Percentiles rank a stretch among this genome's conserved stretches.
Evolutionary conservation across 306 rosid genomes (phyloP).

Genomic region (Vigna trinervia): DNA sequence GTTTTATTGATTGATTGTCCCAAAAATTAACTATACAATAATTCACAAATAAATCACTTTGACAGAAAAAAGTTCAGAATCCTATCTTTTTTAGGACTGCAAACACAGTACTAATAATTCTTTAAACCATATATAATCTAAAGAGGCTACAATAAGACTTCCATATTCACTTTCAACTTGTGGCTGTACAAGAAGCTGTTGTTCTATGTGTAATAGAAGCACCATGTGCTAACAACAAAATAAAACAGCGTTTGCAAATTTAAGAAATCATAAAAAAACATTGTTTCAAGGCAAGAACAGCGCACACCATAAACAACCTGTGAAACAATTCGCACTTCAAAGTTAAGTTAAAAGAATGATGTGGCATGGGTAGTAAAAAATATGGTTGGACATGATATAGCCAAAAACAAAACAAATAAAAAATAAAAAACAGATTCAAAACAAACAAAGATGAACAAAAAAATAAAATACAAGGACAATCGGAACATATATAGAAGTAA

Average conservation of each 20-base stretch:
- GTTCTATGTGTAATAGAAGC: neutral
- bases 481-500: neutral
- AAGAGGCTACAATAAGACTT: neutral
- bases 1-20: neutral
- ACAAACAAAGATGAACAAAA: neutral
- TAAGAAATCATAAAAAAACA: neutral
- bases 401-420: neutral
- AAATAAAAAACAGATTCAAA: neutral
- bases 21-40: neutral
- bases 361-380: neutral
- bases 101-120: neutral
- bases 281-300: neutral
- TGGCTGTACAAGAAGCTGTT: neutral
- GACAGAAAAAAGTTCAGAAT: neutral
- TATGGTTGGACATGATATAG: neutral
- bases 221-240: neutral
- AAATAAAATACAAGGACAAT: neutral
- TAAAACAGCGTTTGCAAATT: neutral
- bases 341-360: neutral
- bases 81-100: neutral
- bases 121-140: neutral
- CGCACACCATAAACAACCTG: neutral
- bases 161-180: neutral
- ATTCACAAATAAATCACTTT: conserved; percentile 7
- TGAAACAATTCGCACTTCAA: neutral